Percentiles rank a stretch among this genome's conserved stretches.
phyloP scores from a whole-genome alignment of 331 rosid species.

The Rosa hybrid region DNA sequence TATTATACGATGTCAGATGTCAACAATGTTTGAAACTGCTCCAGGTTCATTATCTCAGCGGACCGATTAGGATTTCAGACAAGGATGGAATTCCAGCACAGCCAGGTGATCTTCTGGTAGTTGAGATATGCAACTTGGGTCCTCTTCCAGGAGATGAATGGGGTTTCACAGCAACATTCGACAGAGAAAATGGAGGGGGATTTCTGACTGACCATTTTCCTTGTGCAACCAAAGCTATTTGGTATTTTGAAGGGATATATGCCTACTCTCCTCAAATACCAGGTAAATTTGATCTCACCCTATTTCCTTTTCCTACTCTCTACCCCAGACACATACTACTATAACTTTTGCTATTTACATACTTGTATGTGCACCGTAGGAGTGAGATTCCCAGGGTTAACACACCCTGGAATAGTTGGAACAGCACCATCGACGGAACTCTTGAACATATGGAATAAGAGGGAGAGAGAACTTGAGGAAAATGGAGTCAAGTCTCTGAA shows the following conservation, averaged over 20 bases:
- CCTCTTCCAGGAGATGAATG: slow-evolving; percentile 88
- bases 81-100: slow-evolving; percentile 63
- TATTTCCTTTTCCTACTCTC: neutral
- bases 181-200: slow-evolving; percentile 88
- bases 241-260: slow-evolving; percentile 94
- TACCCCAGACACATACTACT: neutral
- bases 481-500: slow-evolving; percentile 62
- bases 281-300: slow-evolving; percentile 46
- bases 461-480: slow-evolving; percentile 65
- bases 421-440: slow-evolving; percentile 92
- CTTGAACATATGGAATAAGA: slow-evolving; percentile 74
- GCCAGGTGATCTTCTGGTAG: slow-evolving; percentile 82
- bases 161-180: slow-evolving; percentile 85
- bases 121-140: slow-evolving; percentile 84
- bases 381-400: slow-evolving; percentile 87
- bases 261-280: slow-evolving; percentile 95
- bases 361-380: slow-evolving; percentile 41
- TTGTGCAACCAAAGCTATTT: slow-evolving; percentile 76
- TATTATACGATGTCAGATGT: neutral
- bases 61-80: slow-evolving; percentile 68
- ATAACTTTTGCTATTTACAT: neutral
- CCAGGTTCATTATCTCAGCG: slow-evolving; percentile 83
- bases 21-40: neutral
- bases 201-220: slow-evolving; percentile 91
- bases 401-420: slow-evolving; percentile 90